Evolutionary conservation across 345 rosid species (phyloP).

Genomic region (Pistacia atlantica): DNA sequence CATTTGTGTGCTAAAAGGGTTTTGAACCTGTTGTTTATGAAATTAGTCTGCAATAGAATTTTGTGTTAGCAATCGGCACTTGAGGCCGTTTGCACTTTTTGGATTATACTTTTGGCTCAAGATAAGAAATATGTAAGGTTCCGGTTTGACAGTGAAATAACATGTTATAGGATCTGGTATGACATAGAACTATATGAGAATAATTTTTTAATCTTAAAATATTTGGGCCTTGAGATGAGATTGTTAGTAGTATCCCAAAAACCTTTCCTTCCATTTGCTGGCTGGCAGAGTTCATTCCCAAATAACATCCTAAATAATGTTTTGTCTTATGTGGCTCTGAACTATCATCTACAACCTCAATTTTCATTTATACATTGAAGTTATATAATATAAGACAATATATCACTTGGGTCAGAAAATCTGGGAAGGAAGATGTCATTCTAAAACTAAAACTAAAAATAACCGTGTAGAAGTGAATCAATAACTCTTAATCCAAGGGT

Average conservation of each 20-base stretch:
- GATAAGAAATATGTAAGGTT: constrained; percentile 2
- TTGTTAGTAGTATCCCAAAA: too few relatives aligned
- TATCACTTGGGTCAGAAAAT: too few relatives aligned
- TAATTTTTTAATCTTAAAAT: neutral
- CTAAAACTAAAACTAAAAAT: too few relatives aligned
- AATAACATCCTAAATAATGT: too few relatives aligned
- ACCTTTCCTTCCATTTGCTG: neutral
- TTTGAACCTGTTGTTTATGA: constrained; percentile 8
- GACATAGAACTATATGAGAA: neutral
- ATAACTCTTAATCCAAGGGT: too few relatives aligned
- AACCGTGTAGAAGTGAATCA: too few relatives aligned
- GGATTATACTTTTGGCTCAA: neutral
- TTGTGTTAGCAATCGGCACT: constrained; percentile 12
- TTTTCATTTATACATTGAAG: too few relatives aligned
- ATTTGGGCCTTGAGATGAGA: neutral
- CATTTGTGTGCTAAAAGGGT: neutral
- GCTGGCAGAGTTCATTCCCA: neutral
- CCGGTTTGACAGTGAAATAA: neutral
- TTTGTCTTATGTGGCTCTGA: too few relatives aligned
- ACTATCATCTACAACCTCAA: too few relatives aligned
- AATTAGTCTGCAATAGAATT: constrained; percentile 6
- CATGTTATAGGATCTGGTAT: neutral
- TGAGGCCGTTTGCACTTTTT: neutral
- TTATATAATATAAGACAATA: too few relatives aligned
- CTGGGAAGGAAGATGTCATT: too few relatives aligned